Base-by-base conservation (phyloP, 2,329 filamentous ascomycete genomes). In the Fusarium torreyae region DNA sequence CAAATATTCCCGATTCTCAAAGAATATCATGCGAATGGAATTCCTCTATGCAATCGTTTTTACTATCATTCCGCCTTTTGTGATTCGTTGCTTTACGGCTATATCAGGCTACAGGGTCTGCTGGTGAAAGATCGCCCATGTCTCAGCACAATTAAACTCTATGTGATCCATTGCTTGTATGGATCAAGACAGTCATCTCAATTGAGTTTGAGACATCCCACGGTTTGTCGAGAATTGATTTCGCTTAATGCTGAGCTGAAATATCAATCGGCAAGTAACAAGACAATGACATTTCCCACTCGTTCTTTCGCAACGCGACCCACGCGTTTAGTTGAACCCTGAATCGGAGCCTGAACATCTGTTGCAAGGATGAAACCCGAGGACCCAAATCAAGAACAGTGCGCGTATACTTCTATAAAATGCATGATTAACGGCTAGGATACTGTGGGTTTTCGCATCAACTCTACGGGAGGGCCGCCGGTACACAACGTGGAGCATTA, bases 401-500 rank as follows among this genome's bases (percentile, higher is more conserved):
- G 34, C 40, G 22, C 34, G 38, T 28, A 22, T 42, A 14, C 20
- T n/a, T 48, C 53, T 49, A 53, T 53, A 53, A 53, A 40, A 18
- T 5, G 33, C 10, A 33, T 49, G 53, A 54, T 60, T 66, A 66
- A 48, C 46, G 36, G 38, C 61, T 33, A 13, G 62, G 62, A 54
- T 66, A 13, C 17, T 11, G 38, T n/a, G 38, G 31, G 14, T 17
- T 50, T 39, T 38, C 46, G 58, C 48, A 65, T 65, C 49, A 58
- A 45, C 22, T n/a, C 14, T 28, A 9, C 36, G 28, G 58, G 13
- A 38, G 39, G 48, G 13, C 40, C 55, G 45, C 28, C 28, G 13
- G 13, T 31, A 10, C 28, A 31, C 5, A 4, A 10, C 22, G 36
- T 50, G 26, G 22, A 18, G 44, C 51, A 22, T 45, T 34, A 68